Conservation (phyloP, 768 basidiomycete genomes). For the Xerocomellus intermedius region DNA sequence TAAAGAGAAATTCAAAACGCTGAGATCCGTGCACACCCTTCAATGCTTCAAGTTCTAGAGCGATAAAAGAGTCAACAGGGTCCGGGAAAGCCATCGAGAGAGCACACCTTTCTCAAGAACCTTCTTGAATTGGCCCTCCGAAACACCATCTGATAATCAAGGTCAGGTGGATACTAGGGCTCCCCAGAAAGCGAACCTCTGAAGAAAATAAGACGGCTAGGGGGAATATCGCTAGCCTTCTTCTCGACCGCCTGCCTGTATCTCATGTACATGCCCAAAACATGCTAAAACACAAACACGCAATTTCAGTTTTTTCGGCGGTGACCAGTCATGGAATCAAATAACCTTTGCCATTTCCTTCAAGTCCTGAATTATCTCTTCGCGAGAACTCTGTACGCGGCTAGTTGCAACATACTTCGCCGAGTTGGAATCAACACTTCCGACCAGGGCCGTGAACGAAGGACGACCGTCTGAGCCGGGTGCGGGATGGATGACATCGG, state of each 20-base stretch:
- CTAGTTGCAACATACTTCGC: slow-evolving; percentile 69
- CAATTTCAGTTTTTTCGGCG: slow-evolving; percentile 11
- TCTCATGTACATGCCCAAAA: slow-evolving; percentile 54
- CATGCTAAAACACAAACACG: slow-evolving; percentile 38
- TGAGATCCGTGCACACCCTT: slow-evolving; percentile 42
- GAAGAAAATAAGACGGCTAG: slow-evolving; percentile 74
- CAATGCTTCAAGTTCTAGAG: slow-evolving; percentile 55
- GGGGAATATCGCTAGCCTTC: slow-evolving; percentile 40
- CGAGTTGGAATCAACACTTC: slow-evolving; percentile 71
- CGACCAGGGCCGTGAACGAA: slow-evolving; percentile 79
- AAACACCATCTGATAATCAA: slow-evolving; percentile 46
- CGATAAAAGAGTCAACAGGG: not conserved
- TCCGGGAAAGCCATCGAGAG: not conserved
- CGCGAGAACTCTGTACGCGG: slow-evolving; percentile 63
- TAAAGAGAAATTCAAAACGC: not conserved
- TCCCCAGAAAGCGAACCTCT: slow-evolving; percentile 45
- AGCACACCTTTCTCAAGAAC: slow-evolving; percentile 53
- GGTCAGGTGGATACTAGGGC: slow-evolving; percentile 1
- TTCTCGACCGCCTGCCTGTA: slow-evolving; percentile 59
- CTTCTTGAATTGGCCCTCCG: slow-evolving; percentile 51
- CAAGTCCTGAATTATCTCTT: slow-evolving; percentile 77
- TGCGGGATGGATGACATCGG: slow-evolving; percentile 81
- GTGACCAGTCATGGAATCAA: not conserved
- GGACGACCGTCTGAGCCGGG: slow-evolving; percentile 78
- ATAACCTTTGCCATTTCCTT: slow-evolving; percentile 59